phyloP scores from a whole-genome alignment of 2,329 filamentous ascomycete species.

The Xylaria sp. region DNA sequence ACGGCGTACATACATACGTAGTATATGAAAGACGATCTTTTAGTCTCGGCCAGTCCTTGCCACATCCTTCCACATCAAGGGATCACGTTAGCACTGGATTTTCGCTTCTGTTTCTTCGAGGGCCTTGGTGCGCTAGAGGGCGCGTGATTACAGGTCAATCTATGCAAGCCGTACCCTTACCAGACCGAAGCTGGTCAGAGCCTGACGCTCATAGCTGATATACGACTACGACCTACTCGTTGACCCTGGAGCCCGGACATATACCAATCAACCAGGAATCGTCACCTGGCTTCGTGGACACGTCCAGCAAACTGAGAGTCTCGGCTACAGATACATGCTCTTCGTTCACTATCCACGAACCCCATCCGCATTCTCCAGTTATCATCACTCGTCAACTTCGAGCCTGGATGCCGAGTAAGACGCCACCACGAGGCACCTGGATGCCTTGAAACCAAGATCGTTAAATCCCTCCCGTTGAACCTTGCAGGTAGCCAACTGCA shows the following conservation, averaged over 20 bases:
- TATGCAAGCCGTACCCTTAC: constrained; percentile 29
- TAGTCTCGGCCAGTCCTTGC: constrained; percentile 44
- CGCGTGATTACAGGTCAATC: constrained; percentile 32
- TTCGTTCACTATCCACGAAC: constrained; percentile 6
- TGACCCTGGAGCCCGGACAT: background rate
- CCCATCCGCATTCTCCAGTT: constrained; percentile 16
- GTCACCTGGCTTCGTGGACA: constrained; percentile 18
- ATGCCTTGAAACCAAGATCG: constrained; percentile 55
- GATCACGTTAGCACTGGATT: constrained; percentile 38
- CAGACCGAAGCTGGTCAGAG: constrained; percentile 11
- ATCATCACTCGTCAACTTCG: constrained; percentile 28
- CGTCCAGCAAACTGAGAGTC: constrained; percentile 5
- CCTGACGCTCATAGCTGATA: constrained; percentile 15
- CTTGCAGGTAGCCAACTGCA: constrained; percentile 73
- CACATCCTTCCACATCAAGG: constrained; percentile 37
- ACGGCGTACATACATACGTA: constrained; percentile 13
- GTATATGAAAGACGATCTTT: constrained; percentile 36
- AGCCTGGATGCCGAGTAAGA: constrained; percentile 32
- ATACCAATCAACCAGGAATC: constrained; percentile 12
- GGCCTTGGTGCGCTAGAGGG: constrained; percentile 20
- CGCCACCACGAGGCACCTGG: constrained; percentile 42
- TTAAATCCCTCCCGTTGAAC: constrained; percentile 73
- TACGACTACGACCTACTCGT: constrained; percentile 18
- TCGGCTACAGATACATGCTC: constrained; percentile 10
- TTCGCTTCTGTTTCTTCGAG: constrained; percentile 23